These are phyloP conservation scores for Debaryomyces subglobosus DNA, from an alignment of 1,139 yeast genomes.

Conservation along the genomic window DNA sequence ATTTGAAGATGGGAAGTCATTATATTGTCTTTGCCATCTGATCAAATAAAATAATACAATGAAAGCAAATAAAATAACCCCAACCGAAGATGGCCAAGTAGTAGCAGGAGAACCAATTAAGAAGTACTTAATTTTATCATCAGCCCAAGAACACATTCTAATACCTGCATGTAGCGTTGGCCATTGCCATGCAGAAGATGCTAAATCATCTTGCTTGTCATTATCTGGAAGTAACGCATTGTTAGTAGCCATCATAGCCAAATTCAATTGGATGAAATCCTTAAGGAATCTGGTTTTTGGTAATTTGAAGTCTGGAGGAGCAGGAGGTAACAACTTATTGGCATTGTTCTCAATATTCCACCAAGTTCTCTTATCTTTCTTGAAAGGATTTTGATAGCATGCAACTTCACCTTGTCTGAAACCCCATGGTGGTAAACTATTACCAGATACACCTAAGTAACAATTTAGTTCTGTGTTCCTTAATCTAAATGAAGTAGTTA, in stretches of 20 bases:
- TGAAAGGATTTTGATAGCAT: slow-evolving; percentile 75
- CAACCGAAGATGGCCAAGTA: slow-evolving; percentile 87
- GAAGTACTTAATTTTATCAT: slow-evolving; percentile 77
- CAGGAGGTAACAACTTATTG: slow-evolving; percentile 73
- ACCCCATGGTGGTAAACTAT: slow-evolving; percentile 92
- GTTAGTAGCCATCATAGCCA: slow-evolving; percentile 99
- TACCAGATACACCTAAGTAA: slow-evolving; percentile 84
- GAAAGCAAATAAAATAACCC: slow-evolving; percentile 63
- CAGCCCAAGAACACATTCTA: slow-evolving; percentile 95
- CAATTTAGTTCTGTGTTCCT: slow-evolving; percentile 70
- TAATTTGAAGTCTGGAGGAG: slow-evolving; percentile 70
- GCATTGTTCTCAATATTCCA: slow-evolving; percentile 93
- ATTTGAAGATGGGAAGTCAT: slow-evolving; percentile 57
- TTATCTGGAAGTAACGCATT: slow-evolving; percentile 92
- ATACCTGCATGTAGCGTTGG: slow-evolving; percentile 91
- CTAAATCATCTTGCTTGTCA: slow-evolving; percentile 89
- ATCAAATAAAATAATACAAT: slow-evolving; percentile 61
- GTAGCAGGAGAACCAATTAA: slow-evolving; percentile 92
- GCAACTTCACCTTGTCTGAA: slow-evolving; percentile 97
- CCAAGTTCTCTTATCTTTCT: slow-evolving; percentile 93
- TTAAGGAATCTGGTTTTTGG: slow-evolving; percentile 85
- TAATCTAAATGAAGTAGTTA: slow-evolving; percentile 84
- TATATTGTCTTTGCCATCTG: slow-evolving; percentile 93
- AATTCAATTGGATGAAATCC: slow-evolving; percentile 89
- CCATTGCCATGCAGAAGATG: slow-evolving; percentile 98